Evolutionary conservation across 2,329 filamentous ascomycete genomes (phyloP), one percentile per base, ranked within the genome.

Genomic region (Aspergillus melleus): DNA sequence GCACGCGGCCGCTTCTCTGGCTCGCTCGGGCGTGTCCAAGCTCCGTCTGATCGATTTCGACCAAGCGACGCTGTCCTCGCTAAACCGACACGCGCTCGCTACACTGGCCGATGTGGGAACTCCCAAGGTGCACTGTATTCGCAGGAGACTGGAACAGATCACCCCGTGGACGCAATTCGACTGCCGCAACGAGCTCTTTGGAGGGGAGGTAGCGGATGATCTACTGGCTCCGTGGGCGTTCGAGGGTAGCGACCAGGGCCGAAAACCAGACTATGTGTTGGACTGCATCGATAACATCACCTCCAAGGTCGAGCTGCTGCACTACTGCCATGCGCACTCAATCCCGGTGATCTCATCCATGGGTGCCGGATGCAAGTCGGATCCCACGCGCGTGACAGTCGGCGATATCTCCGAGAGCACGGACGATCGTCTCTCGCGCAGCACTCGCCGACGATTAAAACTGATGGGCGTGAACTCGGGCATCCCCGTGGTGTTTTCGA

Each of bases 271-370:
- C 68, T 99, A 89, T 70, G 87, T 99, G n/a, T 86, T 99, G 39
- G 95, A 99, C 76, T 96, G 94, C 22, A 99, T 99, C 66, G 95
- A 99, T 76, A 98, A 99, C 72, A 98, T 99, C 63, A 91, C 96
- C 54, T 96, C 92, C 56, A 99, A 99, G 79, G 94, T 99, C 3
- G 90, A 89, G 19, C 80, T 99, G 57, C 82, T 99, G 46, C 88
- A 92, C 69, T 96, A 96, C 78, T 99, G 95, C 77, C 84, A 93
- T 72, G 85, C 88, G 61, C 84, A 92, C 71, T 81, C 84, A 1
- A 80, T 98, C 26, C 89, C 87, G 0, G 92, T 99, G 29, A 93
- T 99, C 63, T 95, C 92, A 16, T 91, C 92, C 32, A 98, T 98
- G 93, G 95, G 95, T 0, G 95, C 95, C 0, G 95, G 92, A 0